These are phyloP conservation scores for Omphalea diandra DNA, from an alignment of 441 rosid genomes.

Conservation along the genomic window DNA sequence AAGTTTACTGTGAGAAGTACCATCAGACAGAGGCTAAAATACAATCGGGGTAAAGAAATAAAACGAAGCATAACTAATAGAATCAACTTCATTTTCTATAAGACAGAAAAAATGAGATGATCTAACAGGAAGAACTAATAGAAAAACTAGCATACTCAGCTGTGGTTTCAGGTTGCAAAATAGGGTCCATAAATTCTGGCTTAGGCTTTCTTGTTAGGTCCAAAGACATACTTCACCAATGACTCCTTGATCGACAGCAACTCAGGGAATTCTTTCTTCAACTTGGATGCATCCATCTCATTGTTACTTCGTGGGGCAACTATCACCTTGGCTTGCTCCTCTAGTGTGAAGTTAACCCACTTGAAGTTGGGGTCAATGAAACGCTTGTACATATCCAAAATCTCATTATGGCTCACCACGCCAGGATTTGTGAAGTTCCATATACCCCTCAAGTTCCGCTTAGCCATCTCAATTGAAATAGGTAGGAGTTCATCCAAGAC, in stretches of 20 bases:
- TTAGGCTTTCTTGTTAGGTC: constrained; percentile 66
- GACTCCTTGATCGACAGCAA: constrained; percentile 81
- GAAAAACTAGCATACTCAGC: constrained; percentile 9
- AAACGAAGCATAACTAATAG: constrained; percentile 1
- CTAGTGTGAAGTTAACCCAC: constrained; percentile 76
- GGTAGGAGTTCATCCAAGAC: constrained; percentile 83
- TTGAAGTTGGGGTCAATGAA: constrained; percentile 63
- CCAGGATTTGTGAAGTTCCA: constrained; percentile 99
- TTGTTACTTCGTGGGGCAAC: constrained; percentile 91
- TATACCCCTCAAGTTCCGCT: constrained; percentile 76
- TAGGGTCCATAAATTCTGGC: constrained; percentile 3
- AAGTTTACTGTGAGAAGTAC: background rate
- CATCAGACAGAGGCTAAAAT: background rate
- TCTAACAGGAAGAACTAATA: constrained; percentile 15
- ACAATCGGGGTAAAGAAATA: constrained; percentile 7
- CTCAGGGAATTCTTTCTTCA: constrained; percentile 85
- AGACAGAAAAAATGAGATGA: constrained; percentile 11
- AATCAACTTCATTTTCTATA: constrained; percentile 9
- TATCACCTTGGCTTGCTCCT: constrained; percentile 92
- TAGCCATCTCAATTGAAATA: constrained; percentile 90
- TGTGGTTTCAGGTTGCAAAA: constrained; percentile 14
- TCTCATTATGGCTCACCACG: constrained; percentile 85
- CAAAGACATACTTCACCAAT: constrained; percentile 68
- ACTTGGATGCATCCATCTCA: constrained; percentile 80
- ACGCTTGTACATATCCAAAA: constrained; percentile 88